Evolutionary conservation across 1,139 yeast species (phyloP).

Genomic region (Lipomyces yarrowii): DNA sequence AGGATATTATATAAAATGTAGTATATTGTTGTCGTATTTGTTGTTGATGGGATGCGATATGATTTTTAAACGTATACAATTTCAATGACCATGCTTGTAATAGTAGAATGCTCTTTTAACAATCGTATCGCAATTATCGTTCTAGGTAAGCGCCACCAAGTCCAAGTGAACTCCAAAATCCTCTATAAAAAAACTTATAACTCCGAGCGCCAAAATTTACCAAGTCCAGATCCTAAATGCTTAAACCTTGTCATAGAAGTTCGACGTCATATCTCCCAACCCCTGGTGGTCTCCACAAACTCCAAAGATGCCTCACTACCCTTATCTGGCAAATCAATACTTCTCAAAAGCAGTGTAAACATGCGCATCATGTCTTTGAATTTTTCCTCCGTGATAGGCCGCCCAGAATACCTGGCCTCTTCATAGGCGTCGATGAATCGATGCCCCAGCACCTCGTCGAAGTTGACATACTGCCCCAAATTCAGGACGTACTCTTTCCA

Average conservation of each 20-base stretch:
- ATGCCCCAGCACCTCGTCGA: constrained; percentile 37
- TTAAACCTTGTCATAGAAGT: neutral
- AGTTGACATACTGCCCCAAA: constrained; percentile 37
- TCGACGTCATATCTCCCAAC: neutral
- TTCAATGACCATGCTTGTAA: neutral
- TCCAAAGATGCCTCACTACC: neutral
- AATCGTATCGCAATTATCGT: neutral
- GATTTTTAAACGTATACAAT: neutral
- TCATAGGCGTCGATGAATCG: constrained; percentile 66
- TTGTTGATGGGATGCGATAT: neutral
- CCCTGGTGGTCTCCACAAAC: neutral
- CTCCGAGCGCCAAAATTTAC: neutral
- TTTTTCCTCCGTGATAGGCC: constrained; percentile 60
- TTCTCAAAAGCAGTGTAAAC: constrained; percentile 34
- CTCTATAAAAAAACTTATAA: neutral
- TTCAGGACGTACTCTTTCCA: constrained; percentile 54
- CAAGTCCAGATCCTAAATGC: neutral
- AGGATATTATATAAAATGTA: neutral
- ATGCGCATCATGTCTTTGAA: constrained; percentile 62
- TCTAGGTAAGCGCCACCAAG: neutral
- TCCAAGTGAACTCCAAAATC: neutral
- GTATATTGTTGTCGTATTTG: neutral
- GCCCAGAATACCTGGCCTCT: constrained; percentile 65
- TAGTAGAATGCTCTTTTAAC: neutral
- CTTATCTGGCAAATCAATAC: constrained; percentile 14